Percentiles rank a stretch among this genome's conserved stretches.
Evolutionary conservation across 2,329 filamentous ascomycete genomes (phyloP).

Genomic region (Tolypocladium pustulatum): DNA sequence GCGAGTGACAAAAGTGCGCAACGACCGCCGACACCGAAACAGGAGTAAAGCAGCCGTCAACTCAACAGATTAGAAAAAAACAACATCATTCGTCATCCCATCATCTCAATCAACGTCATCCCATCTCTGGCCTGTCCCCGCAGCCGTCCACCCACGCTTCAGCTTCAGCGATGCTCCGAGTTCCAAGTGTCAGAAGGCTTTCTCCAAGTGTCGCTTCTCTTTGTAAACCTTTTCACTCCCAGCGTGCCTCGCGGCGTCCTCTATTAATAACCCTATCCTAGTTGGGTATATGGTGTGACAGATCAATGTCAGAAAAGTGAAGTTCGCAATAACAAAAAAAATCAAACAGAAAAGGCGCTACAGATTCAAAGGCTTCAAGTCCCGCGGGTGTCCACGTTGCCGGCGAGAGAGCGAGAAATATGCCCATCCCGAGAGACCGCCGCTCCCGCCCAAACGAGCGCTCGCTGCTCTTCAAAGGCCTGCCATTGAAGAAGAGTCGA

Average conservation of each 20-base stretch:
- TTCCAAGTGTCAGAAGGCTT: neutral
- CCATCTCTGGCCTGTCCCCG: neutral
- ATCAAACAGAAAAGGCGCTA: conserved; percentile 1
- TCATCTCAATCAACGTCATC: neutral
- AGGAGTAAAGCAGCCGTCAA: neutral
- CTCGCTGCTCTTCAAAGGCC: conserved; percentile 23
- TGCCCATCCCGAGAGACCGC: conserved; percentile 3
- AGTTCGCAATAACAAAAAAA: conserved; percentile 8
- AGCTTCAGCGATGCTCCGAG: neutral
- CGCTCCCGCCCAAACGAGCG: conserved; percentile 6
- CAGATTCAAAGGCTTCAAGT: neutral
- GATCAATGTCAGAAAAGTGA: conserved; percentile 11
- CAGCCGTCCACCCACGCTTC: neutral
- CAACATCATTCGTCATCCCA: conserved; percentile 1
- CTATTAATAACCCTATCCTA: conserved; percentile 21
- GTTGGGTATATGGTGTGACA: conserved; percentile 17
- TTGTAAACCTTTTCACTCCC: conserved; percentile 1
- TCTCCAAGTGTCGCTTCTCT: conserved; percentile 3
- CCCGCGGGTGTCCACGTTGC: neutral
- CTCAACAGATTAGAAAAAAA: neutral
- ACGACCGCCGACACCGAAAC: neutral
- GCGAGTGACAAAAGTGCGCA: neutral
- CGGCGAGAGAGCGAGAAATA: neutral
- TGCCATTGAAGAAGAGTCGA: conserved; percentile 18
- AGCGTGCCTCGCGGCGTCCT: conserved; percentile 30